phyloP scores from a whole-genome alignment of 768 basidiomycete species.

The Sarcodon aspratus region DNA sequence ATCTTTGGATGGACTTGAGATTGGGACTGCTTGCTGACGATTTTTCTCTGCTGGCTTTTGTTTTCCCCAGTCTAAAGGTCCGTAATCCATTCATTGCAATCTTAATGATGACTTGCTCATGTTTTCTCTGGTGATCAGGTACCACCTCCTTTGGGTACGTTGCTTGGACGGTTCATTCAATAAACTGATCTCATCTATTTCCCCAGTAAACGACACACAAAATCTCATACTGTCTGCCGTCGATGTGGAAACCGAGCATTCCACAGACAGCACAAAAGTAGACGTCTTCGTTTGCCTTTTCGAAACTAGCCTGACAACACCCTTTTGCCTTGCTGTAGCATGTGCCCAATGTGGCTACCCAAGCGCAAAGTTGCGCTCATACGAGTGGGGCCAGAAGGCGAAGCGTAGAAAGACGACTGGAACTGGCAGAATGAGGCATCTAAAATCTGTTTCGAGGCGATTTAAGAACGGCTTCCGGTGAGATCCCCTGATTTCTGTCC shows the following conservation, averaged over 20 bases:
- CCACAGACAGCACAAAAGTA: conserved; percentile 98
- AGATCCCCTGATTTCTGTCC: conserved; percentile 7
- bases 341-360: conserved; percentile 98
- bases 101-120: neutral
- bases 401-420: conserved; percentile 99
- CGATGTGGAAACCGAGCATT: conserved; percentile 93
- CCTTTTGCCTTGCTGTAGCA: conserved; percentile 30
- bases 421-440: conserved; percentile 89
- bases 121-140: conserved; percentile 32
- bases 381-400: conserved; percentile 97
- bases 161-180: neutral
- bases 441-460: conserved; percentile 85
- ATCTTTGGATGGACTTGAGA: neutral
- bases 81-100: neutral
- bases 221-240: conserved; percentile 94
- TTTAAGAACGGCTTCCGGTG: conserved; percentile 99
- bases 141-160: conserved; percentile 93
- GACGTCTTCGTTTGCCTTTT: conserved; percentile 17
- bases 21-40: conserved; percentile 10
- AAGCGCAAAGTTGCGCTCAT: conserved; percentile 88
- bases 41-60: neutral
- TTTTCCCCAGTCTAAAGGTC: neutral
- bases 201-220: conserved; percentile 89
- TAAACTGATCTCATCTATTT: conserved; percentile 2
- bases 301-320: conserved; percentile 1